Base-by-base conservation (phyloP, 2,329 filamentous ascomycete species). In the Dactylellina drechsleri region DNA sequence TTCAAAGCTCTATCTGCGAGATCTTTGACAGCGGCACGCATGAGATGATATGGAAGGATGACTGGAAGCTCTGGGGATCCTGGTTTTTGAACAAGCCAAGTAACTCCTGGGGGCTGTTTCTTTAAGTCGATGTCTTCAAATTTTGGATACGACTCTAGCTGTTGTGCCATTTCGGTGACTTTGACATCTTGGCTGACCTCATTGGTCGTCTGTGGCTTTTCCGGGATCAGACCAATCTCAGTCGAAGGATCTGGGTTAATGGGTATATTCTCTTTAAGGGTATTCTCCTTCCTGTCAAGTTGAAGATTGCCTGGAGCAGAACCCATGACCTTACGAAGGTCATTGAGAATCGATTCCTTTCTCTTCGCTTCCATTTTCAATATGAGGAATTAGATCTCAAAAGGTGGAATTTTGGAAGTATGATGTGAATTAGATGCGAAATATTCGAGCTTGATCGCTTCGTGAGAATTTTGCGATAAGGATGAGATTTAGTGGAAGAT, bases 1-100 rank as follows among this genome's bases (percentile, higher is more conserved):
- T 31, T 61, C 0, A 74, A 18, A 64, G 70, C 70, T 28, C 52
- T 47, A 12, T 40, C 18, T 0, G 70, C 62, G 12, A 74, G 62
- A 26, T 59, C 56, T 7, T 50, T 56, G n/a, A 67, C 43, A 1
- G 20, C 26, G 0, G 8, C 31, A 1, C 58, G 50, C n/a, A 58
- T 50, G 0, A 43, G 10, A 18, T 28, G 7, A 43, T 28, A 60
- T 1, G 45, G 43, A 1, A 56, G 26, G 12, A 67, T 31, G 16
- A 57, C 15, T 12, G 41, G 40, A 2, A 52, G 49, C 10, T 66
- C 20, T 6, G 57, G 62, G 15, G 60, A 66, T 1, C 40, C 47
- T 6, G 43, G 15, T 4, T 50, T 43, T 16, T 28, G 18, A 1
- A 12, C 4, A 16, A 18, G 43, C 20, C 45, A 36, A 28, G 47